phyloP scores from a whole-genome alignment of 176 grass and related monocot genomes.

The Otatea glauca region DNA sequence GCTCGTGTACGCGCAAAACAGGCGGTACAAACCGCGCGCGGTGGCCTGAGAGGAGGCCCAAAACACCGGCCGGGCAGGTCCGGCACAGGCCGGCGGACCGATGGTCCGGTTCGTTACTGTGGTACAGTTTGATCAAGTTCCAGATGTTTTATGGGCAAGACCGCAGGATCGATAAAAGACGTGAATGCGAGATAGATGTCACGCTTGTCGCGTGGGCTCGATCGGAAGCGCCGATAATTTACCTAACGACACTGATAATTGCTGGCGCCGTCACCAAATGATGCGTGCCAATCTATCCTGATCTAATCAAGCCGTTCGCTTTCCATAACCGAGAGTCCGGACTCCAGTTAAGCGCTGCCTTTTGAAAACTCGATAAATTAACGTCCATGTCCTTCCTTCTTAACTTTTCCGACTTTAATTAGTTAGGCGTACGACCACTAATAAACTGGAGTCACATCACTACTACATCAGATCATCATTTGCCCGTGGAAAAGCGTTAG shows the following conservation, averaged over 20 bases:
- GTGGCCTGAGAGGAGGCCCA: too few relatives aligned
- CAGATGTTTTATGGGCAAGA: background rate
- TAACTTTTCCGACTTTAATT: background rate
- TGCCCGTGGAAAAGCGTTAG: background rate
- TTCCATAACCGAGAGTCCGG: slow-evolving; percentile 3
- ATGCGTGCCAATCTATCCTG: slow-evolving; percentile 20
- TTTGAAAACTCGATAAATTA: background rate
- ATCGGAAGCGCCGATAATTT: background rate
- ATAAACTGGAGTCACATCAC: background rate
- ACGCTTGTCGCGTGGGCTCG: background rate
- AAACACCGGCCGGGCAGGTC: too few relatives aligned
- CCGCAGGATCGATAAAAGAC: background rate
- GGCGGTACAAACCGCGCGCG: too few relatives aligned
- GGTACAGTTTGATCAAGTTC: background rate
- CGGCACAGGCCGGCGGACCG: too few relatives aligned
- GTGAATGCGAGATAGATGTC: background rate
- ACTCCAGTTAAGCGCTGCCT: background rate
- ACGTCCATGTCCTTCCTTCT: background rate
- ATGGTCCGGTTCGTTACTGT: too few relatives aligned
- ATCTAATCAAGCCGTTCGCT: slow-evolving; percentile 4
- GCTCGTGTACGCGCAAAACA: too few relatives aligned
- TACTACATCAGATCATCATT: slow-evolving; percentile 12
- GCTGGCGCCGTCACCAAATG: slow-evolving; percentile 36
- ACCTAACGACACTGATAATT: background rate
- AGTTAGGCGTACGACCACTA: slow-evolving; percentile 44